Evolutionary conservation across 805 yeast species (phyloP).

Genomic region (Metschnikowia kunwiensis): DNA sequence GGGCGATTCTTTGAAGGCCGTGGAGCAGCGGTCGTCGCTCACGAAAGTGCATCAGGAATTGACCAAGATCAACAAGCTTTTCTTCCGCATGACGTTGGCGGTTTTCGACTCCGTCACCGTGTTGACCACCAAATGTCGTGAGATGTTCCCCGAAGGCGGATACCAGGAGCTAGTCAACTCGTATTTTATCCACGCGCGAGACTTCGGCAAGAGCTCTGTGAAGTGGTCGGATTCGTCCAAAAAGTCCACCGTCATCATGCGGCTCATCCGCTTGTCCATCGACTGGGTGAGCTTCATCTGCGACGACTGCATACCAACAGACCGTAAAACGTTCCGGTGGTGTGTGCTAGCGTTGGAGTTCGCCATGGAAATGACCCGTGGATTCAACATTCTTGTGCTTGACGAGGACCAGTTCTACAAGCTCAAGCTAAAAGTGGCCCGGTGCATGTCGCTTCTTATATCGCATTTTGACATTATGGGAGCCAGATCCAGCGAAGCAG

Average conservation of each 20-base stretch:
- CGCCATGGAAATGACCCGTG: slow-evolving; percentile 91
- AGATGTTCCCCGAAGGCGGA: slow-evolving; percentile 47
- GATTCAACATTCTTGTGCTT: slow-evolving; percentile 80
- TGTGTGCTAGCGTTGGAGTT: slow-evolving; percentile 93
- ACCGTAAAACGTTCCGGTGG: slow-evolving; percentile 89
- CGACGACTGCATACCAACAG: slow-evolving; percentile 93
- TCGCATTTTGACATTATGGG: slow-evolving; percentile 99
- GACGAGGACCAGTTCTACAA: slow-evolving; percentile 70
- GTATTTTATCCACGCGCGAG: slow-evolving; percentile 73
- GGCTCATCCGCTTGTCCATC: slow-evolving; percentile 70
- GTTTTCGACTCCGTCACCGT: slow-evolving; percentile 60
- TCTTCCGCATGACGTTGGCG: slow-evolving; percentile 63
- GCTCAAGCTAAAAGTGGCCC: slow-evolving; percentile 80
- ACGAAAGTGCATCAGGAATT: slow-evolving; percentile 72
- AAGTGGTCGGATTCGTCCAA: slow-evolving; percentile 60
- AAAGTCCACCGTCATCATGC: slow-evolving; percentile 65
- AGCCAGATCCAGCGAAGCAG: slow-evolving; percentile 79
- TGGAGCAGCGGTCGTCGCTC: slow-evolving; percentile 68
- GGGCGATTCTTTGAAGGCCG: slow-evolving; percentile 33
- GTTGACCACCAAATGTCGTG: slow-evolving; percentile 52
- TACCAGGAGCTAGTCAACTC: slow-evolving; percentile 77
- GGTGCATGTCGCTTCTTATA: slow-evolving; percentile 88
- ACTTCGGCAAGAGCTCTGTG: slow-evolving; percentile 71
- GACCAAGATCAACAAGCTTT: slow-evolving; percentile 58
- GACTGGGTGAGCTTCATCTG: slow-evolving; percentile 93